Evolutionary conservation across 768 basidiomycete species (phyloP), one percentile per base, ranked within the genome.

Genomic region (Rhodotorula diobovata): DNA sequence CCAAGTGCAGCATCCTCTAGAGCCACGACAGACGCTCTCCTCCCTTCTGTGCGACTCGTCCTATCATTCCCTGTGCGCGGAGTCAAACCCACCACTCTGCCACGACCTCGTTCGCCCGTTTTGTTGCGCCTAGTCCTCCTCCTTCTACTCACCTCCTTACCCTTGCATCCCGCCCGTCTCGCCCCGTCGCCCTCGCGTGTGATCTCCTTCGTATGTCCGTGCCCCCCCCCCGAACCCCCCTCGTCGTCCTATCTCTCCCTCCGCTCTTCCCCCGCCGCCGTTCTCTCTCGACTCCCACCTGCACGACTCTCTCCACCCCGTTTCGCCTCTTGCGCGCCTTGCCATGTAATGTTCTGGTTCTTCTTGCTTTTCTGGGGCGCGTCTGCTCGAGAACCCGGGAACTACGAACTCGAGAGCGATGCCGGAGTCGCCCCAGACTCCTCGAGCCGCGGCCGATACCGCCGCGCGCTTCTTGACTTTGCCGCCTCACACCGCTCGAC

Each of bases 1-100:
- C 78, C 77, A 88, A 85, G 81, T 97, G 94, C 86, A 85, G 91
- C 81, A 86, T 97, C 80, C 85, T 92, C 80, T 98, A 85, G 88
- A 46, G 6, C 25, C 54, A 11, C n/a, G 35, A n/a, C 53, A 12
- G 12, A 39, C 14, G 45, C 37, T 41, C n/a, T n/a, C 14, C 10
- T 16, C 57, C 6, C 60, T 32, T 28, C 43, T 1, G n/a, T n/a
- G 12, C 30, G 15, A 11, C 34, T 30, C 15, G 10, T 46, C 56
- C 25, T 6, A 30, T 34, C 37, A 2, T 43, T 25, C 21, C 62
- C 5, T 11, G 32, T 18, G 28, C 14, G 23, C 1, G 9, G 32
- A n/a, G n/a, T n/a, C n/a, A n/a, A 4, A 11, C 21, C 21, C 23
- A 25, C 15, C 30, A 15, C 45, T 37, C 39, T 18, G 12, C n/a